Evolutionary conservation across 164 flowering plant genomes (phyloP), one percentile per base, ranked within the genome.

Genomic region (Warburgia ugandensis): DNA sequence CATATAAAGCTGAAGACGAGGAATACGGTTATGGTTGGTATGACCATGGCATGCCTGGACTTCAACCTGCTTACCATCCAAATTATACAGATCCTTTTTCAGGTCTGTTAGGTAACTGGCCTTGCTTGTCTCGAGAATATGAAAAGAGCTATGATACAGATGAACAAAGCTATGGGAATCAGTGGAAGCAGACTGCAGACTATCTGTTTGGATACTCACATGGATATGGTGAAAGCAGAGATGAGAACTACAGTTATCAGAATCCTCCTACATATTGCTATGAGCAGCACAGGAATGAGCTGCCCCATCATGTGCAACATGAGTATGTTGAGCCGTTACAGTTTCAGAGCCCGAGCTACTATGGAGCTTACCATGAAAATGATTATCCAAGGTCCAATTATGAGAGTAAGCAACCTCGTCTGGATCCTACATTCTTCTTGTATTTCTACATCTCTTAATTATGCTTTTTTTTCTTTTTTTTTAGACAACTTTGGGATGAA

Each of bases 121-220:
- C 82, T 29, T 78, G 86, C 35, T 60, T 75, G 59, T 46, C 45
- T 40, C 50, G 60, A 28, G 49, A 61, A 20, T 52, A 52, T 5
- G 33, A 55, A 41, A 35, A 37, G 22, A 32, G 16, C 5, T 48
- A 39, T 42, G 21, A 11, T 31, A 50, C 54, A 23, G 50, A 40
- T 33, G 62, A 58, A 33, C 56, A 63, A 29, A 21, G 47, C 40
- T 32, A 52, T 42, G 37, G 53, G 19, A 49, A 72, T 33, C 67
- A 44, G 22, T 74, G 78, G 78, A 45, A 67, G 10, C 64, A 48
- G 5, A 62, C 82, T 33, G 80, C 73, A 13, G 87, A 86, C 48
- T 86, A 71, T 69, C 56, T 82, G 0, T 86, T 86, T 45, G 95
- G 95, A 13, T 61, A 58, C 31, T 58, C 72, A n/a, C n/a, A n/a